Base-by-base conservation (phyloP, 1,284 basidiomycete species). In the Coniophora puteana region DNA sequence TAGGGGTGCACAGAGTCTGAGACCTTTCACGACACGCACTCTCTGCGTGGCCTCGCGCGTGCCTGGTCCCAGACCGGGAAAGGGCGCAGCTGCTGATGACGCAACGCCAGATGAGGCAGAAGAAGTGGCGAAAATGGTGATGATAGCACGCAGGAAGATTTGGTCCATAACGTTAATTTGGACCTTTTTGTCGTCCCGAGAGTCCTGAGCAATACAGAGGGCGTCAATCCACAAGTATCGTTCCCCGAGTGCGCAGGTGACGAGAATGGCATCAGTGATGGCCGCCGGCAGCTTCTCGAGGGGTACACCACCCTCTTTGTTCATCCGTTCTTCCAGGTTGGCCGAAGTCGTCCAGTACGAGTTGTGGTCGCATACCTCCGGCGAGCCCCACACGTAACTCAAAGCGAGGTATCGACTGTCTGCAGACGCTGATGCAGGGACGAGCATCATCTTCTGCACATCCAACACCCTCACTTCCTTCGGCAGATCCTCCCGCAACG, bases 251-350 rank as follows among this genome's bases (percentile, higher is more conserved):
- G 12, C 14, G 13, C 26, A 45, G 1, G 34, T 40, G 14, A 55
- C 51, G 3, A 32, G 25, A 28, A 53, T 46, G 4, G 47, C 44
- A 30, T 54, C 50, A 14, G 45, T 44, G 4, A 57, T 45, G 3
- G 54, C 54, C 13, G 37, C 33, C 29, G n/a, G 30, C 27, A 3
- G 45, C 43, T 52, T 51, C 45, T 57, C 59, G 55, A 58, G 41
- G 1, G 43, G 24, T 13, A 28, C 8, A 5, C 41, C 44, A 22
- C 51, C 33, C 1, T 43, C 34, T 13, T 40, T 45, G 44, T 22
- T 59, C 25, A 23, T 22, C 8, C 39, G 39, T 24, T 31, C n/a
- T 17, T 25, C 25, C 6, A 35, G 10, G 23, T 40, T 40, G 14
- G 16, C 30, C 12, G 8, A 23, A 13, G 39, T 40, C 31, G 39